A percentile compares a stretch with the other conserved stretches of the same genome.
These are phyloP conservation scores for Paulownia fortunei DNA, from an alignment of 257 asterid species.

Conservation along the genomic window DNA sequence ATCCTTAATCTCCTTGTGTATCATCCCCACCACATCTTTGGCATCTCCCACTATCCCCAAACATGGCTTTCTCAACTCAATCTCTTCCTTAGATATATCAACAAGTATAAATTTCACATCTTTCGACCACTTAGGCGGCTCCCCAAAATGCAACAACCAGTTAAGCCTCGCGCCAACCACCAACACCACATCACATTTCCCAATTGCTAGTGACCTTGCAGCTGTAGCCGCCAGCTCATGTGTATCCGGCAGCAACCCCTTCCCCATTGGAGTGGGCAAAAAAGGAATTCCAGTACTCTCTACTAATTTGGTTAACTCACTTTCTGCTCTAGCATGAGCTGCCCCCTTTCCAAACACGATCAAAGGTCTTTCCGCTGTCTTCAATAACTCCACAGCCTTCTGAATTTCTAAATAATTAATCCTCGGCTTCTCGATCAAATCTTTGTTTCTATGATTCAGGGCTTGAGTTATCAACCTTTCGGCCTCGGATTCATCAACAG, in stretches of 20 bases:
- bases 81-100: slow-evolving; percentile 70
- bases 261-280: slow-evolving; percentile 95
- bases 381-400: slow-evolving; percentile 71
- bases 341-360: slow-evolving; percentile 95
- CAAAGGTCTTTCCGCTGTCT: slow-evolving; percentile 84
- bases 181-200: slow-evolving; percentile 88
- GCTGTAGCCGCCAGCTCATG: slow-evolving; percentile 93
- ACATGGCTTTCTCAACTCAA: slow-evolving; percentile 72
- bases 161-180: slow-evolving; percentile 89
- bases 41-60: slow-evolving; percentile 89
- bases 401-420: slow-evolving; percentile 45
- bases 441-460: slow-evolving; percentile 44
- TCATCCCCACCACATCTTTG: slow-evolving; percentile 64
- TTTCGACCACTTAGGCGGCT: slow-evolving; percentile 87
- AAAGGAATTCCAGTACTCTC: slow-evolving; percentile 85
- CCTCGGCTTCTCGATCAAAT: slow-evolving; percentile 45
- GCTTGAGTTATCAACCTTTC: slow-evolving; percentile 60
- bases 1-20: slow-evolving; percentile 77
- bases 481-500: slow-evolving; percentile 60
- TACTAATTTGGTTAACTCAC: slow-evolving; percentile 57
- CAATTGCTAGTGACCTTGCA: slow-evolving; percentile 85
- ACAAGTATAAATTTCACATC: slow-evolving; percentile 86
- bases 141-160: slow-evolving; percentile 93
- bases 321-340: slow-evolving; percentile 73
- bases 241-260: slow-evolving; percentile 74